Percentiles rank a stretch among this genome's conserved stretches.
Evolutionary conservation across 208 protist genomes (phyloP).

Genomic region (Lotmaria passim): DNA sequence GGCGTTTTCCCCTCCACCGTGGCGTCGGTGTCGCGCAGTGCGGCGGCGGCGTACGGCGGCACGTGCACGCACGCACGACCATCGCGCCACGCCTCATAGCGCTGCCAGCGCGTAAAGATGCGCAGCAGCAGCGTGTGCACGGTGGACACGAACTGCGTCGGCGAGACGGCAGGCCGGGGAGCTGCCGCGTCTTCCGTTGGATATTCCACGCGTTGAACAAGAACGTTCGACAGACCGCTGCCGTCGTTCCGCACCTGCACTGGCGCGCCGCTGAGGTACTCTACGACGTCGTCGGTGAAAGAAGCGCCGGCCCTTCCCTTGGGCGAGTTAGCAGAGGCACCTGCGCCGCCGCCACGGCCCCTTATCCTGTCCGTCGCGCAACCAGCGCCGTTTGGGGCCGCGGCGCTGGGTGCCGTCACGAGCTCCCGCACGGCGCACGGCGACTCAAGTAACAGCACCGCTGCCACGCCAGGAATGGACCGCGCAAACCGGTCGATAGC

Average conservation of each 20-base stretch:
- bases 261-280: constrained; percentile 4
- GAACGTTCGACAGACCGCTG: constrained; percentile 25
- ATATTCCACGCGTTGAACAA: constrained; percentile 28
- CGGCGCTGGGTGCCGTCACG: neutral
- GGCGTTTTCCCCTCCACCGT: neutral
- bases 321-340: neutral
- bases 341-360: constrained; percentile 5
- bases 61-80: constrained; percentile 34
- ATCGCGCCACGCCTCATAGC: constrained; percentile 38
- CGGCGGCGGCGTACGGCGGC: constrained; percentile 42
- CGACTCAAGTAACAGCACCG: constrained; percentile 29
- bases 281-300: constrained; percentile 23
- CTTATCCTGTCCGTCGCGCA: constrained; percentile 7
- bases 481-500: constrained; percentile 18
- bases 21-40: constrained; percentile 39
- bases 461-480: constrained; percentile 12
- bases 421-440: constrained; percentile 30
- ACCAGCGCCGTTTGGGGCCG: neutral
- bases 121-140: constrained; percentile 31
- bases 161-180: constrained; percentile 25
- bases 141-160: constrained; percentile 33
- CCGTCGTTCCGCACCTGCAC: constrained; percentile 6
- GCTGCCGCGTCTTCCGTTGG: constrained; percentile 18
- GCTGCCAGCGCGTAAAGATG: constrained; percentile 31
- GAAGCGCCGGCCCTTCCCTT: neutral